Percentiles rank a stretch among this genome's conserved stretches.
phyloP scores from a whole-genome alignment of 371 early-diverging fungal species.

The Mucor indicus region DNA sequence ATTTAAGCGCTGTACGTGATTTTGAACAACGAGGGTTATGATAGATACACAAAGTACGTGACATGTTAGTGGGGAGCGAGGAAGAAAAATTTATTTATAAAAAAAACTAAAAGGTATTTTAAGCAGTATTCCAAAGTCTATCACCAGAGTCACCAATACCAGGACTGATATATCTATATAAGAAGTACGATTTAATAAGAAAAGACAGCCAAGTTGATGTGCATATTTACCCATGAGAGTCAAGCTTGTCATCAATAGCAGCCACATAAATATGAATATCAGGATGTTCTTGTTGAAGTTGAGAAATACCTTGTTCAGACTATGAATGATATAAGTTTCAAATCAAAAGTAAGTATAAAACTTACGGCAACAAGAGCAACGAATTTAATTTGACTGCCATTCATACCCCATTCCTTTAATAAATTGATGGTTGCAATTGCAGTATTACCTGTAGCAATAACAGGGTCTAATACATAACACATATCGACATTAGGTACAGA shows the following conservation, averaged over 20 bases:
- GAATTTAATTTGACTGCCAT: slow-evolving; percentile 64
- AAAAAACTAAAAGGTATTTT: slow-evolving; percentile 5
- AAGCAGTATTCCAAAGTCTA: slow-evolving; percentile 59
- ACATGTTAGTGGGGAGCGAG: no score
- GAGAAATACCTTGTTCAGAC: slow-evolving; percentile 58
- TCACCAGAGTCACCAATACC: slow-evolving; percentile 84
- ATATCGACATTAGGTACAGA: slow-evolving; percentile 60
- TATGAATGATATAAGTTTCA: slow-evolving; percentile 3
- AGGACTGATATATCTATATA: slow-evolving; percentile 60
- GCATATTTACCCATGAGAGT: slow-evolving; percentile 52
- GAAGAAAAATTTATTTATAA: background rate
- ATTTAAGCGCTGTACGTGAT: slow-evolving; percentile 24
- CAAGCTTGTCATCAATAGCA: slow-evolving; percentile 69
- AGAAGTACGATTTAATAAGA: background rate
- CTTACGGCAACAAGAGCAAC: slow-evolving; percentile 61
- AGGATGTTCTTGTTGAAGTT: slow-evolving; percentile 65
- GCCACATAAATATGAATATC: slow-evolving; percentile 71
- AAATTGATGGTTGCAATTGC: slow-evolving; percentile 80
- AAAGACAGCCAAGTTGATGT: background rate
- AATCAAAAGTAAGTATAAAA: background rate
- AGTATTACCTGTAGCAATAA: slow-evolving; percentile 84
- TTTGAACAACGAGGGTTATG: slow-evolving; percentile 46
- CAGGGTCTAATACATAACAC: slow-evolving; percentile 81
- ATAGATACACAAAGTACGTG: slow-evolving; percentile 12
- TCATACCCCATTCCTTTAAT: slow-evolving; percentile 78